Evolutionary conservation across 192 early-diverging fungal genomes (phyloP), one percentile per base, ranked within the genome.

Genomic region (Coemansia sp.): DNA sequence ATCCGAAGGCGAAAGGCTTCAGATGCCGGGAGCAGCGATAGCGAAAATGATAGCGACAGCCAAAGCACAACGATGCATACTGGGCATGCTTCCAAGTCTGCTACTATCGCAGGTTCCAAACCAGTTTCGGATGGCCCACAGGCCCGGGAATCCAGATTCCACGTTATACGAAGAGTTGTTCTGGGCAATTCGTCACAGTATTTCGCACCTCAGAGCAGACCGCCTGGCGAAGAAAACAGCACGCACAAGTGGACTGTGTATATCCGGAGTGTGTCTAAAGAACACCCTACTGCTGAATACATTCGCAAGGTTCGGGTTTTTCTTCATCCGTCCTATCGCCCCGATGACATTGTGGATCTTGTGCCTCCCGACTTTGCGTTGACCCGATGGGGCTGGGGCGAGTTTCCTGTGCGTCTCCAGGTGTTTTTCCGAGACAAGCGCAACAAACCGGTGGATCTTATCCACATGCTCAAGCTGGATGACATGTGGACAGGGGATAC

Each of bases 231-330:
- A 16, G 82, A 70, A 34, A 83, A 83, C 62, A 88, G 85, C 71
- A 90, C 85, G 4, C 90, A 94, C 83, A 89, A 89, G 69, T 97
- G 95, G 95, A 97, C 94, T 82, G 82, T 95, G 4, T 96, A 93
- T 68, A 85, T 96, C 16, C 87, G 91, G 83, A 26, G 87, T 81
- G 13, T 74, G 67, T 5, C 75, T 66, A 35, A 66, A 34, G 74
- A 79, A n/a, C 30, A 64, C 28, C 74, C 77, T 30, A 75, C 90
- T 0, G 76, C 83, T 0, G 71, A 89, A 4, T 97, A 92, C 61
- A 77, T 97, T 16, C 83, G 86, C 23, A 86, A 85, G 49, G 92
- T 95, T 49, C 88, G 94, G 15, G 94, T 93, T 58, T 90, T 91
- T 79, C 81, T 97, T 12, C 94, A 97, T 68, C 93, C 91, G 61